Percentiles rank a stretch among this genome's conserved stretches.
Evolutionary conservation across 208 protist genomes (phyloP).

Genomic region (Trypanosoma boissoni): DNA sequence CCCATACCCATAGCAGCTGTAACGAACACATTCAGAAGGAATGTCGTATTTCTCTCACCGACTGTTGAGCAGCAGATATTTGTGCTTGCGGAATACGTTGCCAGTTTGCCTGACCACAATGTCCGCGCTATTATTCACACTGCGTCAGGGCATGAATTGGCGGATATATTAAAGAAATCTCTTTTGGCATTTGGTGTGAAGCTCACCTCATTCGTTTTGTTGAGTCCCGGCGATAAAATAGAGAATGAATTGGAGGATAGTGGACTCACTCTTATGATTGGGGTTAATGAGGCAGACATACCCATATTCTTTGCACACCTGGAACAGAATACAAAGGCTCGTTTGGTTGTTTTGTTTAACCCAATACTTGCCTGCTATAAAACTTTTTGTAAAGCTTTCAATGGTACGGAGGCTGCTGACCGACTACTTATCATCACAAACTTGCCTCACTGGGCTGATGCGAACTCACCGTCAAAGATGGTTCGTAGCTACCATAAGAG

Average conservation of each 20-base stretch:
- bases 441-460: conserved; percentile 46
- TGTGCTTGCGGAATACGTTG: background rate
- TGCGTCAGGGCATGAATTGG: background rate
- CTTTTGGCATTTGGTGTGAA: conserved; percentile 8
- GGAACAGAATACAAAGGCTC: too few relatives aligned
- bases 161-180: background rate
- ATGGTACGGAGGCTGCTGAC: background rate
- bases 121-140: background rate
- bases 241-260: background rate
- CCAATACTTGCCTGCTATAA: conserved; percentile 33
- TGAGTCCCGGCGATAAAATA: background rate
- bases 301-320: too few relatives aligned
- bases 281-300: too few relatives aligned
- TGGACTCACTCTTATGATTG: too few relatives aligned
- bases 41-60: background rate
- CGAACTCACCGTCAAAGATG: conserved; percentile 3
- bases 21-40: background rate
- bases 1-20: background rate
- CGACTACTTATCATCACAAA: conserved; percentile 39
- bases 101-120: background rate
- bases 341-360: conserved; percentile 28
- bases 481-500: conserved; percentile 14
- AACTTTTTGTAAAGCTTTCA: conserved; percentile 27
- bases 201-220: background rate
- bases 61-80: conserved; percentile 14